A percentile compares a stretch with the other conserved stretches of the same genome.
phyloP scores from a whole-genome alignment of 2,329 filamentous ascomycete genomes.

The Xylariaceae sp. region DNA sequence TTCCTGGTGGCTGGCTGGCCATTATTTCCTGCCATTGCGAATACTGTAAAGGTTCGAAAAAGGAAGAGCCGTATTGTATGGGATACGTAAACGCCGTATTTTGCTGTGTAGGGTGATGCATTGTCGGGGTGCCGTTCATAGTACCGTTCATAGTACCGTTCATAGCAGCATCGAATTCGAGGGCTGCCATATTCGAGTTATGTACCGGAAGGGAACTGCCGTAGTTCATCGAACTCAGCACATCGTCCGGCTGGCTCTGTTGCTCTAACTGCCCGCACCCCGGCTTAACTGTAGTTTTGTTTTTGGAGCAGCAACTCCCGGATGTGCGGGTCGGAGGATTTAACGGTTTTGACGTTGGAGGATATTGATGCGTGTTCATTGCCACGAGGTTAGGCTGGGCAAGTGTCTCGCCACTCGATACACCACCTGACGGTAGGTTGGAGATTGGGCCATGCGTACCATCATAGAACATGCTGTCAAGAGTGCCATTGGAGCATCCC shows the following conservation, averaged over 20 bases:
- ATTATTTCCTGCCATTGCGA: conserved; percentile 26
- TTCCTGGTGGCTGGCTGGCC: conserved; percentile 13
- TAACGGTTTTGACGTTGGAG: conserved; percentile 15
- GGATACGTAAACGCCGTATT: conserved; percentile 15
- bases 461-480: conserved; percentile 12
- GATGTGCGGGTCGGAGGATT: conserved; percentile 18
- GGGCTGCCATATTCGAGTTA: conserved; percentile 12
- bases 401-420: conserved; percentile 19
- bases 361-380: conserved; percentile 20
- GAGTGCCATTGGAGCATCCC: conserved; percentile 11
- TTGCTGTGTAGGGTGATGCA: conserved; percentile 18
- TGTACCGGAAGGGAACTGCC: conserved; percentile 12
- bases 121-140: conserved; percentile 7
- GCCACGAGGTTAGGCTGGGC: conserved; percentile 20
- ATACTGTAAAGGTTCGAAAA: conserved; percentile 24
- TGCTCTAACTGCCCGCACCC: conserved; percentile 11
- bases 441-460: conserved; percentile 10
- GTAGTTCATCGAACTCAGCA: conserved; percentile 19
- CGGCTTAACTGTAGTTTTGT: not conserved
- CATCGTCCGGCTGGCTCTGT: conserved; percentile 14
- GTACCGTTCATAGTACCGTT: conserved; percentile 3
- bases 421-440: conserved; percentile 8
- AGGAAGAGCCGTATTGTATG: conserved; percentile 13
- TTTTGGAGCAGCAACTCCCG: conserved; percentile 23
- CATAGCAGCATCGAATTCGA: conserved; percentile 10